These are phyloP conservation scores for Tolypocladium sp. DNA, from an alignment of 2,329 filamentous ascomycete genomes.

Conservation along the genomic window DNA sequence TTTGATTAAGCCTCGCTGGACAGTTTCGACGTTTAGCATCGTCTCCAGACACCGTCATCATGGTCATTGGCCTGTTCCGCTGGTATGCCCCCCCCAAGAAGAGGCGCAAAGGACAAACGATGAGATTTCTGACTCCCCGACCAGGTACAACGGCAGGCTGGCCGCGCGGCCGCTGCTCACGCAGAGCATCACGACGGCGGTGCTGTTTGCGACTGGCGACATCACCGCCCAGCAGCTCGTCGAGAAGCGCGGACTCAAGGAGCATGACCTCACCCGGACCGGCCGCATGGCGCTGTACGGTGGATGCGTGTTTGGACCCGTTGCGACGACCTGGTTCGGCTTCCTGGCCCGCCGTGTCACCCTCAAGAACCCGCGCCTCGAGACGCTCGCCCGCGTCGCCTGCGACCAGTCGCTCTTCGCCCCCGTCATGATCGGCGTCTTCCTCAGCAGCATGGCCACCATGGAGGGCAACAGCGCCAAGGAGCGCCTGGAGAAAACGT, in stretches of 20 bases:
- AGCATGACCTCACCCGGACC: slow-evolving; percentile 66
- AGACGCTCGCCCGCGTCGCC: slow-evolving; percentile 69
- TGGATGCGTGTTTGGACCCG: slow-evolving; percentile 77
- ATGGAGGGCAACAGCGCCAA: slow-evolving; percentile 55
- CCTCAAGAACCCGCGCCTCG: slow-evolving; percentile 54
- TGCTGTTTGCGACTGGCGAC: slow-evolving; percentile 91
- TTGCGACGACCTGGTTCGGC: slow-evolving; percentile 77
- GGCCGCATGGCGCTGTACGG: slow-evolving; percentile 75
- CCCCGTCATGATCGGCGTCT: slow-evolving; percentile 71
- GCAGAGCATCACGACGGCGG: slow-evolving; percentile 79
- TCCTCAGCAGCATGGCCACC: slow-evolving; percentile 76
- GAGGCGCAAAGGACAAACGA: background rate
- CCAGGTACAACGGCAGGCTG: slow-evolving; percentile 79
- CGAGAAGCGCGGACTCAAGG: slow-evolving; percentile 67
- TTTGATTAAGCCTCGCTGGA: background rate
- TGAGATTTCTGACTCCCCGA: slow-evolving; percentile 5
- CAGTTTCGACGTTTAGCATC: background rate
- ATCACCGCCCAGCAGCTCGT: slow-evolving; percentile 84
- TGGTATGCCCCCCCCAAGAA: slow-evolving; percentile 10
- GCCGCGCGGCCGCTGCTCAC: slow-evolving; percentile 78
- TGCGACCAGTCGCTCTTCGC: slow-evolving; percentile 78
- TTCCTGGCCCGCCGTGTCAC: slow-evolving; percentile 64
- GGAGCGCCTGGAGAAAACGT: slow-evolving; percentile 66
- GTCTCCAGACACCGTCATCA: background rate
- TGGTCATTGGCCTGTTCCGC: slow-evolving; percentile 17